Base-by-base conservation (phyloP, 2,329 filamentous ascomycete genomes). In the Botryosphaeria agaves region DNA sequence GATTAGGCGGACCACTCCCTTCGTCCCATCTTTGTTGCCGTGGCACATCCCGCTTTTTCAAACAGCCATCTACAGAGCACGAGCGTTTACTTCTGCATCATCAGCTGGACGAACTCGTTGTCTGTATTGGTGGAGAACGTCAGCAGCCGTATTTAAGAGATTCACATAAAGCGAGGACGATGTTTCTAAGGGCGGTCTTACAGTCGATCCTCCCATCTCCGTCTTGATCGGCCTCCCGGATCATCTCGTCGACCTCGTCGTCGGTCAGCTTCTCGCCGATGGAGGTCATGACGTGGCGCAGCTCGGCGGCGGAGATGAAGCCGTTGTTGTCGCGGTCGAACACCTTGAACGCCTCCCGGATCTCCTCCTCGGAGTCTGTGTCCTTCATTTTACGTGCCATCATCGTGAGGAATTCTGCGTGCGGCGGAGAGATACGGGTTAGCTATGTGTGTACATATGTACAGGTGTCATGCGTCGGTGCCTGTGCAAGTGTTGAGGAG, bases 311-410 rank as follows among this genome's bases (percentile, higher is more conserved):
- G 17, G 65, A 69, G 52, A 76, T 76, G 48, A 70, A 72, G 40
- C 71, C 71, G 47, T 69, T 72, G 51, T 67, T 67, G 46, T 76
- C 71, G 45, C 66, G 65, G 51, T 76, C 71, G 49, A 76, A 75
- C 45, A 74, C 69, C 51, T 66, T 64, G 61, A 75, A 76, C 31
- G 71, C 71, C 47, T 69, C 67, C 42, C 66, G 61, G 47, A 75
- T 72, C 52, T 76, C 71, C 49, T 71, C 61, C 49, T 74, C 70
- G 31, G 66, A 65, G 50, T 74, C 67, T 34, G 64, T 65, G 43
- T 69, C 64, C 52, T 66, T 68, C 54, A 69, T 69, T 44, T 68
- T 68, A 45, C 62, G 63, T 31, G 69, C 67, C 70, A 75, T 75
- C 64, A 75, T 72, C 40, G 64, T 66, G 36, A 74, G 62, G 55